A percentile compares a stretch with the other conserved stretches of the same genome.
phyloP scores from a whole-genome alignment of 73 alveolate species.

The Stentor coeruleus region DNA sequence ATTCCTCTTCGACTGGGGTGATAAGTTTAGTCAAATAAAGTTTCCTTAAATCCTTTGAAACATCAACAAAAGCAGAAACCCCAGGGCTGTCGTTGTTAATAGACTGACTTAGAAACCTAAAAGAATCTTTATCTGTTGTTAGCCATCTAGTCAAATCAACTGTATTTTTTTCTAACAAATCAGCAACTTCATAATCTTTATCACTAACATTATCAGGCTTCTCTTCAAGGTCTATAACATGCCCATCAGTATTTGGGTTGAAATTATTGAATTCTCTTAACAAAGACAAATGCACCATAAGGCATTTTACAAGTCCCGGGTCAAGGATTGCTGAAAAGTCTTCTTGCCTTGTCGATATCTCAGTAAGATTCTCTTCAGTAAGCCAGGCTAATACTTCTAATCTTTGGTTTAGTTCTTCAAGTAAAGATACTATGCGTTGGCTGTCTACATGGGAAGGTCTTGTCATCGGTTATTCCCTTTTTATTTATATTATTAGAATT shows the following conservation, averaged over 20 bases:
- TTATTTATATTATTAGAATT: background rate
- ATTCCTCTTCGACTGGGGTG: slow-evolving; percentile 30
- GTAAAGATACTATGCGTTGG: slow-evolving; percentile 12
- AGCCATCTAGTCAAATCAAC: background rate
- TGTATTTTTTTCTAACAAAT: background rate
- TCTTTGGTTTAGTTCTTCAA: background rate
- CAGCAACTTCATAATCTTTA: background rate
- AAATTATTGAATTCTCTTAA: background rate
- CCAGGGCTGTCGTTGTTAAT: background rate
- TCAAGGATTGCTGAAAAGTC: background rate
- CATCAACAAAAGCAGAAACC: background rate
- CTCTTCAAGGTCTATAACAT: background rate
- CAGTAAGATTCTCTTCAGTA: slow-evolving; percentile 10
- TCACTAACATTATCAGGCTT: background rate
- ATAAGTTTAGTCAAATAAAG: background rate
- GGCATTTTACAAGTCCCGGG: background rate
- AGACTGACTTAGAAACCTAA: background rate
- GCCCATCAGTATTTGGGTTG: slow-evolving; percentile 8
- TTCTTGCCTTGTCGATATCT: slow-evolving; percentile 5
- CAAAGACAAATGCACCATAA: background rate
- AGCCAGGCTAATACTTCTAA: slow-evolving; percentile 2
- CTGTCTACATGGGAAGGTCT: slow-evolving; percentile 28
- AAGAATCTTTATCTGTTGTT: background rate
- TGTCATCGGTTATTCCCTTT: background rate
- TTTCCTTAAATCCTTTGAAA: slow-evolving; percentile 3